Percentiles rank a stretch among this genome's conserved stretches.
phyloP scores from a whole-genome alignment of 2,329 filamentous ascomycete genomes.

The Cercospora berteroae region DNA sequence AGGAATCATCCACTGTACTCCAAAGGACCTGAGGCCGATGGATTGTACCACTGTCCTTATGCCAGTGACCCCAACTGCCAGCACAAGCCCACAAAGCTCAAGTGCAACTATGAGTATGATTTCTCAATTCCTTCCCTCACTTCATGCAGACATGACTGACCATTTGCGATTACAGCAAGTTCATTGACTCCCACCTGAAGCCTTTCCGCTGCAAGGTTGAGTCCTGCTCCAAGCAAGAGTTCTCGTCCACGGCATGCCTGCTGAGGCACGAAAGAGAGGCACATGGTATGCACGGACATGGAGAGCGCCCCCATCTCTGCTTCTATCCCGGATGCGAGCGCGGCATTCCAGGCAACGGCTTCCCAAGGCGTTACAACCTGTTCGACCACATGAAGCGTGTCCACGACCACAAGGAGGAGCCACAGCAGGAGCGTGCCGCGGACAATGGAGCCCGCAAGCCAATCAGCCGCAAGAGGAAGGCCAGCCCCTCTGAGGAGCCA shows the following conservation, averaged over 20 bases:
- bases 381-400: slow-evolving; percentile 97
- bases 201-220: slow-evolving; percentile 90
- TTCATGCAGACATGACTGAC: slow-evolving; percentile 22
- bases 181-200: slow-evolving; percentile 93
- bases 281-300: slow-evolving; percentile 92
- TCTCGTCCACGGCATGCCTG: slow-evolving; percentile 92
- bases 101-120: slow-evolving; percentile 97
- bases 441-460: slow-evolving; percentile 23
- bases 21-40: slow-evolving; percentile 64
- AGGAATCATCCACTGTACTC: slow-evolving; percentile 67
- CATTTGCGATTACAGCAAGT: slow-evolving; percentile 65
- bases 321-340: slow-evolving; percentile 84
- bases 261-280: slow-evolving; percentile 94
- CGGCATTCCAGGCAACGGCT: slow-evolving; percentile 77
- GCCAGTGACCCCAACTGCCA: slow-evolving; percentile 67
- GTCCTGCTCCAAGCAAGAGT: slow-evolving; percentile 79
- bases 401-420: slow-evolving; percentile 58
- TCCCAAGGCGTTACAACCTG: slow-evolving; percentile 92
- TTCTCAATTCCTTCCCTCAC: slow-evolving; percentile 17
- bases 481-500: slow-evolving; percentile 26
- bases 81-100: slow-evolving; percentile 92
- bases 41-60: slow-evolving; percentile 91
- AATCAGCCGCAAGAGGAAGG: slow-evolving; percentile 33
- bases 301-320: slow-evolving; percentile 88
- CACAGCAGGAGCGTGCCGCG: slow-evolving; percentile 7